phyloP scores from a whole-genome alignment of 495 filamentous ascomycete species.

The Penicillium roqueforti region DNA sequence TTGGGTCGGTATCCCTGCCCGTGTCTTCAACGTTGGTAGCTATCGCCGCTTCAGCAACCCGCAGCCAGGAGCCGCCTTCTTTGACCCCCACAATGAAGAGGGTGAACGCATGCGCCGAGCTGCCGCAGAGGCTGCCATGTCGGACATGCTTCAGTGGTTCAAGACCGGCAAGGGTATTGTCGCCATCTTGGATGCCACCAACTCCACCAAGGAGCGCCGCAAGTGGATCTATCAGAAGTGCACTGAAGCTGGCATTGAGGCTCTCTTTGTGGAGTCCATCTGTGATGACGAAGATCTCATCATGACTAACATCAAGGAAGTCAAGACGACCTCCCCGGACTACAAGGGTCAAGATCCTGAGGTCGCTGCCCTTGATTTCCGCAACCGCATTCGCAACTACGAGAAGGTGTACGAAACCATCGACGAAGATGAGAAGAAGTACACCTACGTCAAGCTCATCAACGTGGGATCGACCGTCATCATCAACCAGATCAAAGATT shows the following conservation, averaged over 20 bases:
- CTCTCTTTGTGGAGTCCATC: constrained; percentile 90
- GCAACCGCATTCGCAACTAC: constrained; percentile 91
- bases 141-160: constrained; percentile 94
- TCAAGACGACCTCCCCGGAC: constrained; percentile 94
- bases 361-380: constrained; percentile 81
- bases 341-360: constrained; percentile 94
- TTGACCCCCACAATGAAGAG: constrained; percentile 80
- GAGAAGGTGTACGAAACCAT: constrained; percentile 94
- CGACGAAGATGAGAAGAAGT: constrained; percentile 73
- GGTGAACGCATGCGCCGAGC: constrained; percentile 84
- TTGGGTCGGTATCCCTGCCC: constrained; percentile 90
- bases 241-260: constrained; percentile 69
- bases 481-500: constrained; percentile 96
- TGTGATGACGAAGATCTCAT: constrained; percentile 94
- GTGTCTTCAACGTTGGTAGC: constrained; percentile 93
- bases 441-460: constrained; percentile 96
- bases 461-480: constrained; percentile 92
- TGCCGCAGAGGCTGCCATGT: constrained; percentile 83
- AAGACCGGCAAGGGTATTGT: constrained; percentile 65
- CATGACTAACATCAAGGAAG: constrained; percentile 95
- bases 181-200: constrained; percentile 91
- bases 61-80: constrained; percentile 85
- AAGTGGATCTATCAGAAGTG: constrained; percentile 85
- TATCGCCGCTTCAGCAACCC: constrained; percentile 87
- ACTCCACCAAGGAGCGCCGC: constrained; percentile 83